Percentiles rank a stretch among this genome's conserved stretches.
These are phyloP conservation scores for Glarea lozoyensis DNA, from an alignment of 495 filamentous ascomycete species.

Conservation along the genomic window DNA sequence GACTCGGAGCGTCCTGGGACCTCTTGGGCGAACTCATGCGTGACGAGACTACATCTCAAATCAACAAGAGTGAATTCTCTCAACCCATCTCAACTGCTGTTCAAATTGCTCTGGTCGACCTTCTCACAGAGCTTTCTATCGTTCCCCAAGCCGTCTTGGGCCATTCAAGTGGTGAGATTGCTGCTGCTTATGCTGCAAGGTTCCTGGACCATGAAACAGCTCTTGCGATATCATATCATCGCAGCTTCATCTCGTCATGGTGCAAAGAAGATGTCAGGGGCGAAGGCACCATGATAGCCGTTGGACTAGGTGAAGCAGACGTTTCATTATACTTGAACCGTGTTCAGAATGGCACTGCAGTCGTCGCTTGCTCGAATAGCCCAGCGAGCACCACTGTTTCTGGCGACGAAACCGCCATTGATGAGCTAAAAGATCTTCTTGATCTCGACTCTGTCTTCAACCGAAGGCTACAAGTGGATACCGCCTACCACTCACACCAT, in stretches of 20 bases:
- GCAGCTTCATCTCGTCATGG: slow-evolving; percentile 15
- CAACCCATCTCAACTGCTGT: slow-evolving; percentile 44
- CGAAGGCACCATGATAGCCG: slow-evolving; percentile 42
- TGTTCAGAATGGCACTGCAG: slow-evolving; percentile 6
- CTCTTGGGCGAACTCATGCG: slow-evolving; percentile 29
- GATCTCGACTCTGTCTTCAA: slow-evolving; percentile 16
- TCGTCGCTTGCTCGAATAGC: slow-evolving; percentile 47
- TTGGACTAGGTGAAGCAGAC: slow-evolving; percentile 35
- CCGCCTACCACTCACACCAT: slow-evolving; percentile 55
- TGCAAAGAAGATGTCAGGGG: not conserved
- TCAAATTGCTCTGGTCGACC: slow-evolving; percentile 44
- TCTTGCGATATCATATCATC: slow-evolving; percentile 43
- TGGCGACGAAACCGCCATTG: slow-evolving; percentile 34
- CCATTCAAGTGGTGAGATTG: slow-evolving; percentile 61
- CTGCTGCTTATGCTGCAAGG: slow-evolving; percentile 42
- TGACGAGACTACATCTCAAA: slow-evolving; percentile 6
- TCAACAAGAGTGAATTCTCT: slow-evolving; percentile 37
- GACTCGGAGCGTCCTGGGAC: slow-evolving; percentile 23
- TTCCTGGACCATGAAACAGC: slow-evolving; percentile 37
- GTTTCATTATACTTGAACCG: slow-evolving; percentile 25
- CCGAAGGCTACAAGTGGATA: slow-evolving; percentile 9
- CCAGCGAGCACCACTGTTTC: slow-evolving; percentile 50
- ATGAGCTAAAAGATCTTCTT: slow-evolving; percentile 32
- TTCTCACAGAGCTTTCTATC: slow-evolving; percentile 46
- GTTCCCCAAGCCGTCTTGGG: slow-evolving; percentile 45